Evolutionary conservation across 2,329 filamentous ascomycete species (phyloP), one percentile per base, ranked within the genome.

Genomic region (Fusarium guadeloupense): DNA sequence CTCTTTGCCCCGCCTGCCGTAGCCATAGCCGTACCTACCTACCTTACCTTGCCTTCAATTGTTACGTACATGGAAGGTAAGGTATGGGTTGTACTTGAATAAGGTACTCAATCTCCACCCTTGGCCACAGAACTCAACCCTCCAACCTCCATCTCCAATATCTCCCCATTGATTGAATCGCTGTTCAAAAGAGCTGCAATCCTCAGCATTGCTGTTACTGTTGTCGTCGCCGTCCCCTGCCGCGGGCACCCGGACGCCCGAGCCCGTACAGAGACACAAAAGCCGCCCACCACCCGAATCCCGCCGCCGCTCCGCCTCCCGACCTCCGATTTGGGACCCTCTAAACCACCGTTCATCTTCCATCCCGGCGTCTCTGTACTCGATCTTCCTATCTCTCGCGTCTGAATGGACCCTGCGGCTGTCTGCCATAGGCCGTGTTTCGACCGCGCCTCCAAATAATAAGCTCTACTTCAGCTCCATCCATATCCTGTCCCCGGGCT

Each of bases 201-300:
- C 25, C 35, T 34, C 31, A 47, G 37, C 23, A 37, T 61, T 31
- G 40, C 35, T 50, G 45, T 51, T 48, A 45, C 55, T 41, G 63
- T 50, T 52, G 58, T 50, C 47, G 62, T 44, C 67, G 63, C 62
- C 62, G 60, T 63, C 55, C 64, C 46, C 66, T 66, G 59, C 67
- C 58, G 61, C 57, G 64, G 64, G 64, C 64, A 67, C 58, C 64
- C 67, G 67, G 67, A 69, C 57, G 67, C 67, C 67, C 67, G 67
- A 68, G 67, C 64, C 67, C 67, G 64, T 67, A 67, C 67, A 61
- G 62, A 65, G 60, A 62, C 46, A 43, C 37, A 64, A 65, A 56
- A 59, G 54, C 63, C 55, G 51, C 44, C 50, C 57, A 66, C 59
- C 54, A 50, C 66, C 60, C 48, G 57, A 66, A 53, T 59, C 42